Conservation (phyloP, 1,139 yeast genomes). For the Petasospora rhodanensis region DNA sequence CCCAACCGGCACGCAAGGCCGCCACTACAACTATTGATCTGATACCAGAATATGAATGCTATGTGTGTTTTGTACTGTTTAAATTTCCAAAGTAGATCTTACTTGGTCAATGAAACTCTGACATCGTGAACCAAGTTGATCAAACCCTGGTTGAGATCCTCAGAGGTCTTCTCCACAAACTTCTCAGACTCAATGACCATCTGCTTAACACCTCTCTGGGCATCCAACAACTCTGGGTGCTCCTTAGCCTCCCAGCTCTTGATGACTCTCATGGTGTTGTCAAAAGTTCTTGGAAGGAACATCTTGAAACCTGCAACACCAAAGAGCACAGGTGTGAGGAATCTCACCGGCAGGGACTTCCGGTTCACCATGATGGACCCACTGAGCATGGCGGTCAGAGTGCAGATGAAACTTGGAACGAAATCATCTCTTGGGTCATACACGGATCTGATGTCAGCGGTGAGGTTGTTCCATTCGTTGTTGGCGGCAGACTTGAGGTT, state of each 20-base stretch:
- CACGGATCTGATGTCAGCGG: conserved; percentile 16
- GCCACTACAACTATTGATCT: conserved; percentile 3
- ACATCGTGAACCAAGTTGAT: conserved; percentile 19
- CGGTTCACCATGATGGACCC: conserved; percentile 52
- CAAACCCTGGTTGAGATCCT: conserved; percentile 14
- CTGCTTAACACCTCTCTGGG: conserved; percentile 23
- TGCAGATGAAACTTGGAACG: conserved; percentile 50
- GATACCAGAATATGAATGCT: background rate
- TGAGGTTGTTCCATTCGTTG: conserved; percentile 22
- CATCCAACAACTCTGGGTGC: conserved; percentile 31
- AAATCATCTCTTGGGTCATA: conserved; percentile 25
- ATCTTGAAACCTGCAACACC: conserved; percentile 39
- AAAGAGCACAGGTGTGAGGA: conserved; percentile 44
- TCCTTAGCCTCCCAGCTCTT: conserved; percentile 28
- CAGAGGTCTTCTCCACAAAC: conserved; percentile 3
- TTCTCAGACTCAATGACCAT: conserved; percentile 17
- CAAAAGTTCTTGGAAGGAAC: conserved; percentile 34
- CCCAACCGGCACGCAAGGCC: conserved; percentile 2
- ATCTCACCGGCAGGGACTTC: conserved; percentile 45
- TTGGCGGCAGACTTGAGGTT: conserved; percentile 22
- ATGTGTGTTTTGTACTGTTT: background rate
- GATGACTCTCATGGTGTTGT: conserved; percentile 26
- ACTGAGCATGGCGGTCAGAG: conserved; percentile 49
- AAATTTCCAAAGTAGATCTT: background rate
- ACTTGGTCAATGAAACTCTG: conserved; percentile 14